Percentiles rank a stretch among this genome's conserved stretches.
These are phyloP conservation scores for Zygosaccharomyces sapae DNA, from an alignment of 1,139 yeast species.

Conservation along the genomic window DNA sequence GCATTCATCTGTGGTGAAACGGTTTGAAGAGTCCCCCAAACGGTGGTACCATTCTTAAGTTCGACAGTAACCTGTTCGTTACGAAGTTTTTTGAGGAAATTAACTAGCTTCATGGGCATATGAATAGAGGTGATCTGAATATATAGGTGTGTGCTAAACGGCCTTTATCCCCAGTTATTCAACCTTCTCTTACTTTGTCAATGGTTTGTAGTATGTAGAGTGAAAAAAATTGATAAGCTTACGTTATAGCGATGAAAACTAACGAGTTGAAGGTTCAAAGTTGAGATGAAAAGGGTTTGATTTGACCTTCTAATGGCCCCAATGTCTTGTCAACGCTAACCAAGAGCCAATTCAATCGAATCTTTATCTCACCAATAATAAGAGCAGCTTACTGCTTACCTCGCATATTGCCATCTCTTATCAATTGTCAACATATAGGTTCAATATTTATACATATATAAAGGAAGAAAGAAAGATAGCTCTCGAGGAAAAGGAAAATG, in stretches of 20 bases:
- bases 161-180: background rate
- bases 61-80: constrained; percentile 90
- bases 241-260: background rate
- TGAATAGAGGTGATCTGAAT: background rate
- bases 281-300: no score
- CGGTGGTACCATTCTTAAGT: constrained; percentile 79
- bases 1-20: constrained; percentile 94
- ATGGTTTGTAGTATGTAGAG: background rate
- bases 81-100: constrained; percentile 81
- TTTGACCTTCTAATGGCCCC: no score
- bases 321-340: background rate
- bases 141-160: background rate
- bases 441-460: background rate
- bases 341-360: background rate
- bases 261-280: background rate
- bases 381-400: background rate
- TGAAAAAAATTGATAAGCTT: background rate
- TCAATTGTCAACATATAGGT: background rate
- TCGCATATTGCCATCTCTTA: constrained; percentile 8
- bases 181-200: background rate
- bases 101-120: constrained; percentile 51
- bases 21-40: constrained; percentile 67
- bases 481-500: background rate
- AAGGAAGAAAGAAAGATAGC: background rate
- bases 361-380: background rate